phyloP scores from a whole-genome alignment of 2,329 filamentous ascomycete species.

The Alternaria alternata region DNA sequence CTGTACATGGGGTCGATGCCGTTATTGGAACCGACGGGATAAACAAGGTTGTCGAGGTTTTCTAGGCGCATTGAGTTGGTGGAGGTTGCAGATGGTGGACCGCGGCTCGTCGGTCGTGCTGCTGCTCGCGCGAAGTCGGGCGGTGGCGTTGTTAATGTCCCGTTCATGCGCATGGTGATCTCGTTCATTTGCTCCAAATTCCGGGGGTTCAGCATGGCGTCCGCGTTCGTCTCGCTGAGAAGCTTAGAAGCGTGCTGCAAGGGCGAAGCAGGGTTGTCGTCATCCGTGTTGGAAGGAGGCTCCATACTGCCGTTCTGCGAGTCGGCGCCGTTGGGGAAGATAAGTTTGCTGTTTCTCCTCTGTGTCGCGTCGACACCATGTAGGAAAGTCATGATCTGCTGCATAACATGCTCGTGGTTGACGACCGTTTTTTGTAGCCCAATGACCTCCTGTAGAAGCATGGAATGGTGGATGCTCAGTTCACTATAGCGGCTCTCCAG shows the following conservation, averaged over 20 bases:
- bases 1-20: conserved; percentile 95
- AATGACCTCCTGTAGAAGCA: conserved; percentile 70
- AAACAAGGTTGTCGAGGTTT: conserved; percentile 78
- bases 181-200: conserved; percentile 72
- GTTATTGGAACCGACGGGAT: conserved; percentile 88
- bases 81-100: conserved; percentile 58
- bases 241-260: conserved; percentile 73
- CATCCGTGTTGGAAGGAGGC: conserved; percentile 58
- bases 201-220: conserved; percentile 69
- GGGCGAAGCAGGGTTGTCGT: conserved; percentile 72
- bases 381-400: conserved; percentile 74
- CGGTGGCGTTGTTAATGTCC: conserved; percentile 64
- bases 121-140: conserved; percentile 62
- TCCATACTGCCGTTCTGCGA: conserved; percentile 55
- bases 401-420: conserved; percentile 75
- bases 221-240: conserved; percentile 70
- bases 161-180: conserved; percentile 62
- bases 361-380: conserved; percentile 71
- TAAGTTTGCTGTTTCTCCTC: conserved; percentile 65
- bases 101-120: conserved; percentile 55
- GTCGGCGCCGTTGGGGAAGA: conserved; percentile 46
- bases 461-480: conserved; percentile 71
- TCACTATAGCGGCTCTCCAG: conserved; percentile 86
- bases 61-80: conserved; percentile 62
- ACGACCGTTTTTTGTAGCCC: conserved; percentile 74